Evolutionary conservation across 2,329 filamentous ascomycete species (phyloP).

Genomic region (Penicillium decumbens): DNA sequence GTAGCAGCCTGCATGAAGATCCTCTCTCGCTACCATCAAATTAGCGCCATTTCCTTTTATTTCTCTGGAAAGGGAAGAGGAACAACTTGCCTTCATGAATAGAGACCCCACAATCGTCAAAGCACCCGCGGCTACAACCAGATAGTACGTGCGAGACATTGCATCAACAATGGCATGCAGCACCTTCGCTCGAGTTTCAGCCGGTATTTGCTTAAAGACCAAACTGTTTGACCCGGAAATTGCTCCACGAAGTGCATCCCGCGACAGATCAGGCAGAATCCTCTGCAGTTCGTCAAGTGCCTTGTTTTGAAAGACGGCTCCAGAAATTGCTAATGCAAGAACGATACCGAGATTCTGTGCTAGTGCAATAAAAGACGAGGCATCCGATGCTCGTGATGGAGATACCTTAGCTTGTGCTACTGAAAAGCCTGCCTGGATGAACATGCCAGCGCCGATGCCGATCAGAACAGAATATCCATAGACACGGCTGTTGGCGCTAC

Average conservation of each 20-base stretch:
- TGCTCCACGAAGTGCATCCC: conserved; percentile 2
- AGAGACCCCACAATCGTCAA: conserved; percentile 15
- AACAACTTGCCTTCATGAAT: conserved; percentile 14
- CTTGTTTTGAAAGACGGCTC: conserved; percentile 17
- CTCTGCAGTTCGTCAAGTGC: conserved; percentile 4
- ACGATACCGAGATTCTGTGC: conserved; percentile 19
- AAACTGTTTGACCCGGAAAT: conserved; percentile 8
- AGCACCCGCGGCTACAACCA: conserved; percentile 21
- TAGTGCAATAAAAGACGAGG: conserved; percentile 14
- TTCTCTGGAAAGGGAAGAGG: background rate
- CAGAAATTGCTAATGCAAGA: conserved; percentile 17
- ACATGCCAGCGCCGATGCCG: conserved; percentile 17
- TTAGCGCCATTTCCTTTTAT: background rate
- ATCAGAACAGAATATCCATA: conserved; percentile 19
- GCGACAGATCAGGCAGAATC: conserved; percentile 6
- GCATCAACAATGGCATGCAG: conserved; percentile 16
- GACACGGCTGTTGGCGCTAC: conserved; percentile 2
- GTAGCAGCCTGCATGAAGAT: conserved; percentile 11
- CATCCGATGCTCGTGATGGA: conserved; percentile 5
- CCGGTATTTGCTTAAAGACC: background rate
- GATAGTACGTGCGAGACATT: conserved; percentile 16
- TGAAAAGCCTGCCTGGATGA: conserved; percentile 15
- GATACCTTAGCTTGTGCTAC: conserved; percentile 20
- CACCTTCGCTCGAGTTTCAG: conserved; percentile 1
- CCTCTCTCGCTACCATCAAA: conserved; percentile 3